Base-by-base conservation (phyloP, 371 early-diverging fungal genomes). In the Zopfochytrium polystomum region DNA sequence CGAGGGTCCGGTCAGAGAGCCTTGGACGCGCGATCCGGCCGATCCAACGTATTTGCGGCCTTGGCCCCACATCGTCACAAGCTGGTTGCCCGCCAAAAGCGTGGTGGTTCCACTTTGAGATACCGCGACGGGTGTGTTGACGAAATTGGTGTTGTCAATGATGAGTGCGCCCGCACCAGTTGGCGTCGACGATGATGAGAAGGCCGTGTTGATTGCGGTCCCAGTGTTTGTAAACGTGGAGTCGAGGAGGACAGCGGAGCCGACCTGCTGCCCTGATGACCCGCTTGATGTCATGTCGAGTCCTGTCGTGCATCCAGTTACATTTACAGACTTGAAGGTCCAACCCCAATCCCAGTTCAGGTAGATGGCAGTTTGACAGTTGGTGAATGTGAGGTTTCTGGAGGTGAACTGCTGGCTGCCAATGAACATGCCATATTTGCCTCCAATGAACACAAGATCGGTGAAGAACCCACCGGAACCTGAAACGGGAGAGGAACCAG, bases 361-460 rank as follows among this genome's bases (percentile, higher is more conserved):
- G 9, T 51, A 38, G 42, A 70, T 46, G 25, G 63, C 70, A 2
- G 70, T 70, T 33, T 70, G 35, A 25, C 31, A 43, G 22, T 47
- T 43, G 35, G 42, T 67, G 38, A 70, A 60, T 48, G 49, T 54
- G 32, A 70, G 20, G 42, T 63, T 62, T 7, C 68, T 42, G 2
- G 63, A 48, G n/a, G 68, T 68, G 62, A 68, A 68, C 44, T 68
- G 68, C 42, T 68, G 68, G 56, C 61, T 68, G 13, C 68, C 68
- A 31, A 68, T 34, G 35, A 30, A 71, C 55, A 66, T 58, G 6
- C 53, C 69, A 25, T 43, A 53, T 7, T 70, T 70, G 23, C 68
- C 68, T 1, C 68, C 68, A 27, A 51, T 68, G 64, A 68, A 68
- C 15, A 46, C 48, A 27, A 68, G 25, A 25, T 68, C 68, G 6